Percentiles rank a stretch among this genome's conserved stretches.
Evolutionary conservation across 2,329 filamentous ascomycete genomes (phyloP).

Genomic region (Scytalidium sp.): DNA sequence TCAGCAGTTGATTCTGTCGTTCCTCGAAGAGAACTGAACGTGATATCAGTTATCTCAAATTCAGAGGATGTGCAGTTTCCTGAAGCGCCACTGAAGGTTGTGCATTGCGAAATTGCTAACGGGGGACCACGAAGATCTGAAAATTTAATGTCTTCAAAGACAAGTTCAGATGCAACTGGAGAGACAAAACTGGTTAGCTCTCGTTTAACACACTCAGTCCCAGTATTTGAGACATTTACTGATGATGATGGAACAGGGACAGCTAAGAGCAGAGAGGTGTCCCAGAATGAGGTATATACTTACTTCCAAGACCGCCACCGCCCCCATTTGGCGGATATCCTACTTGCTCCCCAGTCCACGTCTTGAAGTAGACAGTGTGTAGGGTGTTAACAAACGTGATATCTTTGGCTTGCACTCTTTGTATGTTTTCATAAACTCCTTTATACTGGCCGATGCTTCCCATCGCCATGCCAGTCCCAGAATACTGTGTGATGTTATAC

Average conservation of each 20-base stretch:
- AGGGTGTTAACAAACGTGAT: constrained; percentile 42
- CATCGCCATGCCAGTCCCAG: constrained; percentile 51
- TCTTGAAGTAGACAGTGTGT: constrained; percentile 54
- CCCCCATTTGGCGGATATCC: constrained; percentile 56
- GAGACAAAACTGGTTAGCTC: neutral
- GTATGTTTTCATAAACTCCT: constrained; percentile 43
- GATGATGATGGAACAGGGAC: neutral
- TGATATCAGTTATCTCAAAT: constrained; percentile 36
- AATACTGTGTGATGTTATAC: constrained; percentile 44
- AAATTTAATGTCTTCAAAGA: constrained; percentile 31
- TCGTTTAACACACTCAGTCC: no score
- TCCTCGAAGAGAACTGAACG: constrained; percentile 16
- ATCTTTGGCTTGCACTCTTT: constrained; percentile 46
- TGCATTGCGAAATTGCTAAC: constrained; percentile 37
- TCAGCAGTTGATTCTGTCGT: constrained; percentile 11
- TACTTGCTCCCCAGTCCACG: constrained; percentile 50
- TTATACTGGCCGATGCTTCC: constrained; percentile 56
- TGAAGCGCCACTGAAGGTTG: constrained; percentile 29
- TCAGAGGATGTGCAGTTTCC: constrained; percentile 36
- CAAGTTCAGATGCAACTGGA: constrained; percentile 25
- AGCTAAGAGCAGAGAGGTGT: neutral
- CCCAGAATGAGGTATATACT: neutral
- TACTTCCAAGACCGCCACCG: constrained; percentile 48
- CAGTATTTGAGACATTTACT: constrained; percentile 3
- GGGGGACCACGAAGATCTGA: constrained; percentile 26